Percentiles rank a stretch among this genome's conserved stretches.
Conservation (phyloP, 2,329 filamentous ascomycete species). For the Pyrenophora graminea region DNA sequence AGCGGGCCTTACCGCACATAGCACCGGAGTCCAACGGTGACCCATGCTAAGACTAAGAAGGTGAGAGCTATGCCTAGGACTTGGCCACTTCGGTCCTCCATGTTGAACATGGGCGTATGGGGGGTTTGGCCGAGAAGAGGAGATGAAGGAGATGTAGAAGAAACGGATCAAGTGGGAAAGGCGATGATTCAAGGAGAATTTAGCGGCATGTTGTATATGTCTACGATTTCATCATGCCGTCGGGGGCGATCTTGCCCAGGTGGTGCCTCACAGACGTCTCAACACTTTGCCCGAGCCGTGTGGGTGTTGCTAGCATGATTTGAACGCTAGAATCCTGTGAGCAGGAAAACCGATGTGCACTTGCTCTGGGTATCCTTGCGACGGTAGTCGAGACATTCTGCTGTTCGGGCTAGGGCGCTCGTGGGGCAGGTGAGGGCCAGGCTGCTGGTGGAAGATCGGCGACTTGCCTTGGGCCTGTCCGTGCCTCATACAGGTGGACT, state of each 20-base stretch:
- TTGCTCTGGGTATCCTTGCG: conserved; percentile 10
- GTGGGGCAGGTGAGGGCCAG: conserved; percentile 10
- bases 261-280: conserved; percentile 12
- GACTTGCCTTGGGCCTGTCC: conserved; percentile 11
- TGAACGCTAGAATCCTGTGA: conserved; percentile 16
- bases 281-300: conserved; percentile 10
- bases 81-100: conserved; percentile 35
- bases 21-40: conserved; percentile 45
- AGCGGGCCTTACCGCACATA: conserved; percentile 39
- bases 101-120: conserved; percentile 1
- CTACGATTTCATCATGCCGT: background rate
- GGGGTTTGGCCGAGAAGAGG: conserved; percentile 1
- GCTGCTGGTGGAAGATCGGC: conserved; percentile 10
- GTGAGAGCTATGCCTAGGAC: conserved; percentile 37
- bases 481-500: background rate
- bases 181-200: conserved; percentile 2
- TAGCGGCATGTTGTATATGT: conserved; percentile 16
- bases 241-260: conserved; percentile 4
- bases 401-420: conserved; percentile 9
- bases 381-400: conserved; percentile 11
- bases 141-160: conserved; percentile 4
- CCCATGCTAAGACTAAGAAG: conserved; percentile 45
- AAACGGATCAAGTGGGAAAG: background rate
- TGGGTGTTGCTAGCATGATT: conserved; percentile 2
- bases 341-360: conserved; percentile 11